Evolutionary conservation across 2,329 filamentous ascomycete species (phyloP), one percentile per base, ranked within the genome.

Genomic region (Clarireedia paspali): DNA sequence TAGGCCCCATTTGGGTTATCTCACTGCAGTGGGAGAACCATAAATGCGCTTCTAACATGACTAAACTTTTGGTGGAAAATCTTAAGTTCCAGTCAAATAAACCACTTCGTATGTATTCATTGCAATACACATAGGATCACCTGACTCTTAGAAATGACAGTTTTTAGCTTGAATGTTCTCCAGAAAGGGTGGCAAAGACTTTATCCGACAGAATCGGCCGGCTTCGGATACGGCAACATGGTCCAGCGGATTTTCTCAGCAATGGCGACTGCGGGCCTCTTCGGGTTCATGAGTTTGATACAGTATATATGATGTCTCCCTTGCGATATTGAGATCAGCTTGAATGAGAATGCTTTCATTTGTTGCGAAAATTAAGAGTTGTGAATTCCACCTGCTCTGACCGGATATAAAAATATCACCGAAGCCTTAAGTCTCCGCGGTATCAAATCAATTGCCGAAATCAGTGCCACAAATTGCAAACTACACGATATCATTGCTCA

Each of bases 201-300:
- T 55, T 55, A 55, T 55, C 53, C 53, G 53, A 36, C 15, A 23
- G n/a, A 14, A n/a, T 39, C 27, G 45, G 46, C 46, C 38, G 46
- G 36, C 17, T 24, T 47, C 20, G 20, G 14, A 34, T 34, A 34
- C 30, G 30, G 30, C 30, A 34, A 12, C 30, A 10, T 34, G 5
- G 7, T 10, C 7, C 9, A 34, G 30, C 30, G 30, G 10, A 12
- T 34, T 34, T 34, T 34, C 30, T 30, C 10, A 34, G 10, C 30
- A 34, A 9, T 34, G 27, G 27, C 27, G 7, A 34, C 30, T 12
- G 30, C 10, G 30, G 12, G 9, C 9, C 10, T 12, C 3, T 34
- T 34, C 12, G 12, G 30, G 30, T 12, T 34, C 12, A 34, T 34
- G 30, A 34, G 10, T 4, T 42, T 17, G 39, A 14, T 42, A 7